These are phyloP conservation scores for Cyclospora cayetanensis DNA, from an alignment of 169 alveolate genomes.

Conservation along the genomic window DNA sequence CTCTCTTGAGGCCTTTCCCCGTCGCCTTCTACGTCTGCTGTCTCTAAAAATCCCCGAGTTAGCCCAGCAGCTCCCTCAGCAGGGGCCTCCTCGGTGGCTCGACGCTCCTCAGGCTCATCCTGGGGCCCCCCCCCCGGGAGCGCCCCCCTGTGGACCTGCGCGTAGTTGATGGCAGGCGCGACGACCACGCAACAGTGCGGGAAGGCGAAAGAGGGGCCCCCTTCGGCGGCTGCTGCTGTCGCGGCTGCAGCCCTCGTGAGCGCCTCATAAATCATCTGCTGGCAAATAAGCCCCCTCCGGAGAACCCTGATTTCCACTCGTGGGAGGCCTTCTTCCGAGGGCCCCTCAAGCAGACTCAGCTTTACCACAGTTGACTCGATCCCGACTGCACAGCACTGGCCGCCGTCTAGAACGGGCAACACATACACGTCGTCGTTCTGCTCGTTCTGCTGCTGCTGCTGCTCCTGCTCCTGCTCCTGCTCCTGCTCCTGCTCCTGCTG, in stretches of 20 bases:
- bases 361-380: conserved; percentile 62
- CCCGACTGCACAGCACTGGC: conserved; percentile 51
- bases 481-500: neutral
- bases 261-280: conserved; percentile 26
- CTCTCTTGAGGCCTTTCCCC: neutral
- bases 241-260: neutral
- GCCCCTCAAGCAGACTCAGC: neutral
- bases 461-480: neutral
- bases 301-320: neutral
- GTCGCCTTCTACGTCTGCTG: neutral
- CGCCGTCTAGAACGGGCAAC: conserved; percentile 15
- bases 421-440: neutral
- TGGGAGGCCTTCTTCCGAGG: neutral
- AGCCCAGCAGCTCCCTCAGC: neutral
- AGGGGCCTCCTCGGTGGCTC: neutral
- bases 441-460: neutral
- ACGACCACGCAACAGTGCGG: neutral
- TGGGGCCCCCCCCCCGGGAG: neutral
- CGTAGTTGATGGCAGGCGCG: neutral
- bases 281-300: conserved; percentile 30
- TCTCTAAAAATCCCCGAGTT: neutral
- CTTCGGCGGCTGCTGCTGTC: conserved; percentile 15
- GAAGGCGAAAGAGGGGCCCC: neutral
- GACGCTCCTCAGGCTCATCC: neutral
- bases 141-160: neutral